These are phyloP conservation scores for Lipomyces spencermartinsiae DNA, from an alignment of 805 yeast species.

Conservation along the genomic window DNA sequence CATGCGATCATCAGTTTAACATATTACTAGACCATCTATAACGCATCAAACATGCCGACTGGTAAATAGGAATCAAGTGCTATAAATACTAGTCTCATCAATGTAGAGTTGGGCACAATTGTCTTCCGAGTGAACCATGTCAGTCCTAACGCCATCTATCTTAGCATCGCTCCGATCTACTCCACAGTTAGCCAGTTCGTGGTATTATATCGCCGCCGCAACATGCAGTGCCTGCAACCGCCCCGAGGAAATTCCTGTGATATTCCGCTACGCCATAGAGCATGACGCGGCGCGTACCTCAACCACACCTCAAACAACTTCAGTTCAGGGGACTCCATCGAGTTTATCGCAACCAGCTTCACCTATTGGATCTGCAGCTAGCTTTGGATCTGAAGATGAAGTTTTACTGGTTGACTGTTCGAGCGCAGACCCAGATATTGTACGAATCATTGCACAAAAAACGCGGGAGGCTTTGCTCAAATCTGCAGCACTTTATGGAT, in stretches of 20 bases:
- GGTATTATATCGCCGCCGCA: conserved; percentile 84
- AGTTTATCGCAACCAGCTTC: neutral
- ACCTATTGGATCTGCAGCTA: conserved; percentile 7
- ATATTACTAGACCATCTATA: too few species aligned
- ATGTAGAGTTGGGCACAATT: neutral
- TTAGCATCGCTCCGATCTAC: conserved; percentile 27
- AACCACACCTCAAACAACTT: neutral
- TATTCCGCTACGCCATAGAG: conserved; percentile 71
- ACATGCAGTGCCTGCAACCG: conserved; percentile 80
- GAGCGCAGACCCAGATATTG: conserved; percentile 31
- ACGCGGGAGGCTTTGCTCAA: conserved; percentile 80
- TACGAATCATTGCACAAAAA: conserved; percentile 54
- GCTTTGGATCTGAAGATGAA: conserved; percentile 33
- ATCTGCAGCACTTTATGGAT: conserved; percentile 77
- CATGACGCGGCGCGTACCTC: conserved; percentile 22
- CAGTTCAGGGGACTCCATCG: neutral
- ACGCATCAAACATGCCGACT: neutral
- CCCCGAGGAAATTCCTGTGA: conserved; percentile 77
- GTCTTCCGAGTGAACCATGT: neutral
- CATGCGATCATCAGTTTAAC: neutral
- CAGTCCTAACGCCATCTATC: conserved; percentile 18
- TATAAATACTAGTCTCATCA: neutral
- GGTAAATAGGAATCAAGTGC: neutral
- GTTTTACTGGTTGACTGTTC: conserved; percentile 22
- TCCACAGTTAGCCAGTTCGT: conserved; percentile 44